These are phyloP conservation scores for bread wheat (Triticum aestivum) DNA, from an alignment of 176 grass and related monocot species.

Conservation along the genomic window DNA sequence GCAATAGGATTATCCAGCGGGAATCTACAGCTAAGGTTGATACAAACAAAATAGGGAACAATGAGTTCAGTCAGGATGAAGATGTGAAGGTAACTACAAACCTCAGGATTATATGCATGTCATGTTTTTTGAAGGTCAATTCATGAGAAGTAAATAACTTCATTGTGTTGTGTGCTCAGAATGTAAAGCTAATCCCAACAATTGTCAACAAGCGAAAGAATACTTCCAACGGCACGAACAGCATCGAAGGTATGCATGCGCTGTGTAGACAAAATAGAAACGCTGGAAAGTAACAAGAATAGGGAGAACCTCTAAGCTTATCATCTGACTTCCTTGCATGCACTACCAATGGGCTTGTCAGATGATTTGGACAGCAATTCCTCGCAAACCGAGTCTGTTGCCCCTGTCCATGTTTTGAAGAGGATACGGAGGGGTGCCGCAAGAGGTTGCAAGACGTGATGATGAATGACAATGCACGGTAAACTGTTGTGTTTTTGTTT, in stretches of 20 bases:
- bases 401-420: slow-evolving; percentile 2
- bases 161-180: background rate
- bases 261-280: background rate
- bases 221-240: slow-evolving; percentile 4
- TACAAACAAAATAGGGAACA: background rate
- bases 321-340: background rate
- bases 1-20: slow-evolving; percentile 18
- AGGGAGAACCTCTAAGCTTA: background rate
- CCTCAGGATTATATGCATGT: background rate
- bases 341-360: slow-evolving; percentile 22
- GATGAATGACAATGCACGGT: background rate
- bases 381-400: slow-evolving; percentile 28
- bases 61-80: slow-evolving; percentile 26
- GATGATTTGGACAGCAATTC: slow-evolving; percentile 28
- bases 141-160: background rate
- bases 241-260: slow-evolving; percentile 15
- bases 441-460: slow-evolving; percentile 25
- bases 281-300: background rate
- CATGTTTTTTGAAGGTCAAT: background rate
- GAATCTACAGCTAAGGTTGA: slow-evolving; percentile 27
- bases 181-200: slow-evolving; percentile 9
- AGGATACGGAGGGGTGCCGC: slow-evolving; percentile 42
- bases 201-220: background rate
- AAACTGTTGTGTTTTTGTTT: background rate
- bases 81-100: slow-evolving; percentile 34